Evolutionary conservation across 345 rosid genomes (phyloP).

Genomic region (Noccaea bulbosa): DNA sequence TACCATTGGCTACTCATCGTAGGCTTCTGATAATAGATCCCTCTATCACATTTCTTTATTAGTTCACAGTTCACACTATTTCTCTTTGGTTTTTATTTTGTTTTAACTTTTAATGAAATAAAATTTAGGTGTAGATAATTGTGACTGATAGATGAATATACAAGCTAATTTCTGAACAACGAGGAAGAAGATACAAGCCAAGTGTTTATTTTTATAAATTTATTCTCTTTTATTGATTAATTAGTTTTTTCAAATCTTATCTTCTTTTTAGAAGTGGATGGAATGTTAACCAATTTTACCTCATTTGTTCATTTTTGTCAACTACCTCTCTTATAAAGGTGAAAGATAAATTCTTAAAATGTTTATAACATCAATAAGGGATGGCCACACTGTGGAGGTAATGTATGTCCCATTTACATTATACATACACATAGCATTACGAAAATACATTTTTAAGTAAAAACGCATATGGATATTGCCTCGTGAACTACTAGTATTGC

Average conservation of each 20-base stretch:
- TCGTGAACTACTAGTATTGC: not conserved
- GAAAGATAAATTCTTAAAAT: slow-evolving; percentile 7
- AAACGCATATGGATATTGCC: not conserved
- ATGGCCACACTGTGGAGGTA: slow-evolving; percentile 28
- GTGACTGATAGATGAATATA: not conserved
- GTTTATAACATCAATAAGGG: slow-evolving; percentile 11
- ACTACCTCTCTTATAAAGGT: slow-evolving; percentile 16
- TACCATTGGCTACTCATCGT: slow-evolving; percentile 4
- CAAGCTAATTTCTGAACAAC: too few species aligned
- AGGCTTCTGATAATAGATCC: slow-evolving; percentile 10
- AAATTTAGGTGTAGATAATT: not conserved
- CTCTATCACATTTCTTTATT: not conserved
- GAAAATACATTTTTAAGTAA: not conserved
- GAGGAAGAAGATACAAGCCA: not conserved
- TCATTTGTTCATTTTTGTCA: not conserved
- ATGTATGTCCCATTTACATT: not conserved
- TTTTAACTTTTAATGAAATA: not conserved
- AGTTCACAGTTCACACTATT: not conserved
- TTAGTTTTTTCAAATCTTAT: not conserved
- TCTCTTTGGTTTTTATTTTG: slow-evolving; percentile 3
- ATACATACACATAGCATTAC: not conserved
- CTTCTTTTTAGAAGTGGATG: slow-evolving; percentile 9
- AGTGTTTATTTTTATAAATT: not conserved
- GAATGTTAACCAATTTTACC: slow-evolving; percentile 30
- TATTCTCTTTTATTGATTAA: not conserved